Base-by-base conservation (phyloP, 768 basidiomycete species). In the Boletus eberwhitei region DNA sequence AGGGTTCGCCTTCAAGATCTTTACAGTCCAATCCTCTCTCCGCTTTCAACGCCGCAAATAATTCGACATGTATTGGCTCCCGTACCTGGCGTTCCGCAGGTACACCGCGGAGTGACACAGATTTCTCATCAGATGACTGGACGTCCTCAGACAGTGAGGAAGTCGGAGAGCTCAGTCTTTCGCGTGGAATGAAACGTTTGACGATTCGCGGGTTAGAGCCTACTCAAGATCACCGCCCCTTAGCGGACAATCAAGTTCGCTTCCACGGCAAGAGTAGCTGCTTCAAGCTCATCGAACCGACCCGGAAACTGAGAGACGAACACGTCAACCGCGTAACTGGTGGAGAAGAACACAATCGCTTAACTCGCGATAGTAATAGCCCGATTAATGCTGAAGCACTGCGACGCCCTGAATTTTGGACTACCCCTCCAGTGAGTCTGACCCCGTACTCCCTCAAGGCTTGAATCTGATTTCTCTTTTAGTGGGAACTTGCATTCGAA, bases 261-360 rank as follows among this genome's bases (percentile, higher is more conserved):
- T 87, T 84, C 60, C 83, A 86, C 62, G 85, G 85, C 16, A 79
- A 82, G 59, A 85, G 82, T 63, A 85, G 82, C 59, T 74, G 74
- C 14, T 76, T 80, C 35, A 75, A 78, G 29, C 77, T 86, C 13
- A 77, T 86, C 21, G 80, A 79, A 42, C 72, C 76, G 0, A 79
- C 82, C 0, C 71, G 81, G 36, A 78, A 77, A 60, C 75, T 83
- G 53, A 82, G 78, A 58, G 73, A 80, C 51, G 71, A 79, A 64
- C 80, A 81, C 42, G 63, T 81, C 53, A 70, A 74, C 46, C 78
- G 79, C 16, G 55, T 69, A 16, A 61, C 54, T 4, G 55, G 64
- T 12, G 61, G 55, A 34, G 61, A 59, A 2, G 61, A 62, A 19
- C 47, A 45, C 31, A 58, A 50, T 39, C 44, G 38, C 24, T 63